phyloP scores from a whole-genome alignment of 2,329 filamentous ascomycete genomes.

The Aspergillus transmontanensis region DNA sequence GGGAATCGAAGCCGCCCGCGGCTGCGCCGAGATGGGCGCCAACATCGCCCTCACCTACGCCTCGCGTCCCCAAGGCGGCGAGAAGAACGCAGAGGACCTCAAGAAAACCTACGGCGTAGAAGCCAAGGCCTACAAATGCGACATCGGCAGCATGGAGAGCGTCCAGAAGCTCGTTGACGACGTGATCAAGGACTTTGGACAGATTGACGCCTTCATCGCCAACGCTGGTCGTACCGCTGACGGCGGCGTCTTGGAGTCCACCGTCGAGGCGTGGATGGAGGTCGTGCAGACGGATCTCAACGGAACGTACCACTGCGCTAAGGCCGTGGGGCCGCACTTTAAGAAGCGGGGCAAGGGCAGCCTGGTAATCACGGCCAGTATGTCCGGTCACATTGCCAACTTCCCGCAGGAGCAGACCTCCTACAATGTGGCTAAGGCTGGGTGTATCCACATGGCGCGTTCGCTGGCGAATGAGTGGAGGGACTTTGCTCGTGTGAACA shows the following conservation, averaged over 20 bases:
- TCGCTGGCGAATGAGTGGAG: conserved; percentile 71
- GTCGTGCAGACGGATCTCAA: conserved; percentile 85
- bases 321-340: conserved; percentile 82
- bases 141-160: conserved; percentile 60
- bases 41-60: conserved; percentile 69
- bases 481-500: conserved; percentile 69
- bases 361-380: conserved; percentile 69
- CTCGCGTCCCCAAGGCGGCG: conserved; percentile 61
- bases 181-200: conserved; percentile 69
- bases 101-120: conserved; percentile 63
- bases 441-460: conserved; percentile 65
- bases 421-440: conserved; percentile 69
- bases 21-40: conserved; percentile 66
- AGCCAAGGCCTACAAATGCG: conserved; percentile 68
- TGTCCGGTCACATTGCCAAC: conserved; percentile 59
- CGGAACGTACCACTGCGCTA: conserved; percentile 83
- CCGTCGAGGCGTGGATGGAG: conserved; percentile 71
- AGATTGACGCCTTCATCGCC: conserved; percentile 68
- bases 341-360: conserved; percentile 65
- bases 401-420: conserved; percentile 66
- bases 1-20: conserved; percentile 67
- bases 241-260: conserved; percentile 68
- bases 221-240: conserved; percentile 73
- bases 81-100: conserved; percentile 68
- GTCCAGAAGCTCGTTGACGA: conserved; percentile 60